Percentiles rank a stretch among this genome's conserved stretches.
These are phyloP conservation scores for Rutstroemia sydowiana DNA, from an alignment of 2,329 filamentous ascomycete genomes.

Conservation along the genomic window DNA sequence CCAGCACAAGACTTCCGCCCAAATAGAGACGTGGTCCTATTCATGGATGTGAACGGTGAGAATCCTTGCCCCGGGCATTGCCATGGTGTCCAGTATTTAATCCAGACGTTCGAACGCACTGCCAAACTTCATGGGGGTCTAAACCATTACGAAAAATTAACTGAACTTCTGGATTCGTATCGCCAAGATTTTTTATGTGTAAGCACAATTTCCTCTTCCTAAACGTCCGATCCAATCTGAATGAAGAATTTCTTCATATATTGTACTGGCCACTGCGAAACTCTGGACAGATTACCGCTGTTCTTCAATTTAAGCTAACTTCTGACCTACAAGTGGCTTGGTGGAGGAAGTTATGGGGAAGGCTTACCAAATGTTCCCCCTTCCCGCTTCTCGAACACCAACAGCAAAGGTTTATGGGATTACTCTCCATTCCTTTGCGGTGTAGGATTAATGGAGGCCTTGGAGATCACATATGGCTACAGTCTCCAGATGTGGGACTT, in stretches of 20 bases:
- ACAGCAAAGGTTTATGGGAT: conserved; percentile 40
- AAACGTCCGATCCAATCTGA: no score
- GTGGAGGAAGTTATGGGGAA: conserved; percentile 31
- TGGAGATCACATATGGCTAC: conserved; percentile 34
- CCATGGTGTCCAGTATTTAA: conserved; percentile 26
- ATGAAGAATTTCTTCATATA: no score
- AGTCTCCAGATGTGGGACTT: conserved; percentile 35
- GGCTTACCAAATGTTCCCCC: conserved; percentile 32
- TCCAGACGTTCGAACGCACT: conserved; percentile 28
- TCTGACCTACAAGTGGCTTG: no score
- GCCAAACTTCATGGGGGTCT: conserved; percentile 19
- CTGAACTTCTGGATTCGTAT: conserved; percentile 19
- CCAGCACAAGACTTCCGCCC: conserved; percentile 33
- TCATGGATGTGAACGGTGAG: conserved; percentile 34
- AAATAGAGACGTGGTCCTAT: conserved; percentile 36
- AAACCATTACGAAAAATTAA: conserved; percentile 20
- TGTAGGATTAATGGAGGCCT: conserved; percentile 37
- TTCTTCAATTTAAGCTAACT: no score
- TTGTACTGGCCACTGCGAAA: no score
- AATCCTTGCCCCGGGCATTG: conserved; percentile 28
- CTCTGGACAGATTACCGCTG: no score
- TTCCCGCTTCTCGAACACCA: conserved; percentile 36
- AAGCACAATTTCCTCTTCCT: no score
- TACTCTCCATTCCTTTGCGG: conserved; percentile 44
- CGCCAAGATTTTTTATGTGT: no score